Evolutionary conservation across 2,329 filamentous ascomycete genomes (phyloP).

Genomic region (Monosporascus sp.): DNA sequence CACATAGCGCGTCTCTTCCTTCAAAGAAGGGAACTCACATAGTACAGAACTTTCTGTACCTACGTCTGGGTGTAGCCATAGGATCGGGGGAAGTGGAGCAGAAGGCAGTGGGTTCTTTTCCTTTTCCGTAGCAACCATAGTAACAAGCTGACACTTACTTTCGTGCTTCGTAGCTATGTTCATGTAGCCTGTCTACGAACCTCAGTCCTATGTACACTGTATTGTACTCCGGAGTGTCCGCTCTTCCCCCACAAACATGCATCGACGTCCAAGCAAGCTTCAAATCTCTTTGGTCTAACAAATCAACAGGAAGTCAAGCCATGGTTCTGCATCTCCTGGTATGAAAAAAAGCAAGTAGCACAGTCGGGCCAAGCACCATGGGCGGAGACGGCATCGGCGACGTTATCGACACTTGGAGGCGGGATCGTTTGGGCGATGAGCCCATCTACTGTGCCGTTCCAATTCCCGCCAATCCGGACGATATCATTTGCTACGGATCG

Average conservation of each 20-base stretch:
- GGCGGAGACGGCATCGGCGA: constrained; percentile 4
- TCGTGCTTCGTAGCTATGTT: no score
- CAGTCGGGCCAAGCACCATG: constrained; percentile 10
- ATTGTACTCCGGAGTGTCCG: no score
- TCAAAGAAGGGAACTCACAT: no score
- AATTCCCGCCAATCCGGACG: constrained; percentile 27
- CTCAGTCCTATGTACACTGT: no score
- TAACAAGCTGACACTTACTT: constrained; percentile 19
- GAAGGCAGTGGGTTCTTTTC: constrained; percentile 3
- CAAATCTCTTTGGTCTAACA: no score
- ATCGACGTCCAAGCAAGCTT: no score
- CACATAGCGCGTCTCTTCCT: no score
- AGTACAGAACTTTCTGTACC: no score
- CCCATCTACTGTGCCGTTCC: constrained; percentile 43
- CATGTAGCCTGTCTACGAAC: no score
- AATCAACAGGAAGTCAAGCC: background rate
- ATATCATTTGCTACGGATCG: constrained; percentile 49
- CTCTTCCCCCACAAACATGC: no score
- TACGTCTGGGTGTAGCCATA: no score
- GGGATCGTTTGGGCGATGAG: constrained; percentile 25
- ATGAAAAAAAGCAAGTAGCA: background rate
- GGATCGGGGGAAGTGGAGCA: background rate
- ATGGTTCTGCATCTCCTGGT: background rate
- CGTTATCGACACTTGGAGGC: constrained; percentile 14
- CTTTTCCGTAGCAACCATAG: constrained; percentile 9